A percentile compares a stretch with the other conserved stretches of the same genome.
These are phyloP conservation scores for Flaveria ramosissima DNA, from an alignment of 129 eudicot species.

Conservation along the genomic window DNA sequence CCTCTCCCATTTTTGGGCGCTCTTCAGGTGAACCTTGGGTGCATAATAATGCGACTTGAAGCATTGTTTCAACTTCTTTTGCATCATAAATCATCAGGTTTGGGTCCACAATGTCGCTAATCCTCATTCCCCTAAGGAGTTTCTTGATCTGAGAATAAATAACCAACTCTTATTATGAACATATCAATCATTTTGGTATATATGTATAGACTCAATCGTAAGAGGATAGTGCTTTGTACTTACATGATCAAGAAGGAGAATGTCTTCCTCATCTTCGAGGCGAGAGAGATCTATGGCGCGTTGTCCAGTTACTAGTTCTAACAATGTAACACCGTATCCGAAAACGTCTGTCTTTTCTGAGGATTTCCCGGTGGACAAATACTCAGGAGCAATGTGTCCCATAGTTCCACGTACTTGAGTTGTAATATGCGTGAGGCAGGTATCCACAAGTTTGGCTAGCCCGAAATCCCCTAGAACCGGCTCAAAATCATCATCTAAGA, in stretches of 20 bases:
- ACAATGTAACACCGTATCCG: constrained; percentile 86
- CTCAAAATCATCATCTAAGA: constrained; percentile 74
- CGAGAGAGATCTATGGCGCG: constrained; percentile 93
- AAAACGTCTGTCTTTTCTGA: constrained; percentile 94
- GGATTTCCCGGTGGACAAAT: constrained; percentile 88
- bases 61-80: constrained; percentile 75
- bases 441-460: constrained; percentile 77
- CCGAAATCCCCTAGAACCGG: constrained; percentile 96
- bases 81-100: constrained; percentile 57
- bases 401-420: constrained; percentile 97
- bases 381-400: constrained; percentile 99
- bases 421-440: constrained; percentile 72
- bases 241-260: constrained; percentile 90
- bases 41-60: constrained; percentile 87
- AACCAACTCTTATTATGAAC: background rate
- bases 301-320: constrained; percentile 92
- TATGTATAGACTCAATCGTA: background rate
- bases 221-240: constrained; percentile 17
- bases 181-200: background rate
- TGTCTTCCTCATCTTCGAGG: constrained; percentile 94
- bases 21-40: constrained; percentile 81
- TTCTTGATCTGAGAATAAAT: constrained; percentile 65
- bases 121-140: constrained; percentile 65
- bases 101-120: constrained; percentile 71
- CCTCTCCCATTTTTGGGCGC: constrained; percentile 85